Conservation (phyloP, 192 early-diverging fungal species). For the Entomortierella parvispora region DNA sequence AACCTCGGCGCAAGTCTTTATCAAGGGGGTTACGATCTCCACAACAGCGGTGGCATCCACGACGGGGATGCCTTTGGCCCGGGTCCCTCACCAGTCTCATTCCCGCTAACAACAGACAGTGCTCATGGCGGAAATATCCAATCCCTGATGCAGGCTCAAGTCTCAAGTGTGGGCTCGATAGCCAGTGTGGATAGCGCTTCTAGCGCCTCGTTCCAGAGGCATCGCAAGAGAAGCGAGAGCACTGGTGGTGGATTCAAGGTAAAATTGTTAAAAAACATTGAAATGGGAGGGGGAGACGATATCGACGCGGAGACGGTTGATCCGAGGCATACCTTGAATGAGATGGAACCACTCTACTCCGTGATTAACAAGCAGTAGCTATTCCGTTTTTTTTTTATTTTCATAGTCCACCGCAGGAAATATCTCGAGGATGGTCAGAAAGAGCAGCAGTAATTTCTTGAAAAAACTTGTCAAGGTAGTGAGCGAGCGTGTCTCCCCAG, state of each 20-base stretch:
- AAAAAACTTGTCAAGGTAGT: conserved; percentile 47
- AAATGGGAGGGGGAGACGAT: no score
- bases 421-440: conserved; percentile 40
- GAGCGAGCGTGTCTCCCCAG: not conserved
- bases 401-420: conserved; percentile 43
- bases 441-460: conserved; percentile 52
- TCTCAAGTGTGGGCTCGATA: conserved; percentile 14
- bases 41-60: not conserved
- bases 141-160: conserved; percentile 3
- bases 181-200: conserved; percentile 21
- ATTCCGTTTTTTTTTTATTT: not conserved
- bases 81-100: no score
- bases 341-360: no score
- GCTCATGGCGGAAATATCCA: no score
- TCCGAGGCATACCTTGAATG: no score
- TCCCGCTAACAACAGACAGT: no score
- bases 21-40: not conserved
- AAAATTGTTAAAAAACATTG: conserved; percentile 5
- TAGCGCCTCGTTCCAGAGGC: conserved; percentile 34
- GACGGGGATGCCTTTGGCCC: not conserved
- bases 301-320: no score
- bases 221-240: conserved; percentile 46
- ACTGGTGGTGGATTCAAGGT: conserved; percentile 48
- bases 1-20: conserved; percentile 19
- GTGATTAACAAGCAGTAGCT: not conserved